Percentiles rank a stretch among this genome's conserved stretches.
These are phyloP conservation scores for Aspergillus nanangensis DNA, from an alignment of 495 filamentous ascomycete genomes.

Conservation along the genomic window DNA sequence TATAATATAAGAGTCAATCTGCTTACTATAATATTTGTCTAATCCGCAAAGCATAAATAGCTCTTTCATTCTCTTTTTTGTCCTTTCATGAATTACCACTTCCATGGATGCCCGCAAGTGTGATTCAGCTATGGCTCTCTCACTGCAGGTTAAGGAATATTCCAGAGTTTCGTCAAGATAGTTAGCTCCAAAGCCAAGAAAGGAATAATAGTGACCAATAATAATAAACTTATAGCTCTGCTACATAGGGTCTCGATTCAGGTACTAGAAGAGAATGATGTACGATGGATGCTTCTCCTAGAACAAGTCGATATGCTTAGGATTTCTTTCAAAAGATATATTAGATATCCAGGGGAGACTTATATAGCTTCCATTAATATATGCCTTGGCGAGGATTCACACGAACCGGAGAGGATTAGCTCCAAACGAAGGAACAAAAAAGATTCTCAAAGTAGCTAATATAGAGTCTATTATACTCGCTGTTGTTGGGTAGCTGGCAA, in stretches of 20 bases:
- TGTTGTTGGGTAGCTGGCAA: neutral
- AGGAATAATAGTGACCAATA: neutral
- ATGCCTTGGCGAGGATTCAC: neutral
- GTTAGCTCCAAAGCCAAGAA: neutral
- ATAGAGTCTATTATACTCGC: neutral
- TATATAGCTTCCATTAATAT: neutral
- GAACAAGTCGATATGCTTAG: neutral
- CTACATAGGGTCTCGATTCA: neutral
- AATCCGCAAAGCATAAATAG: neutral
- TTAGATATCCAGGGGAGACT: neutral
- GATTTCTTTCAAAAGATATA: neutral
- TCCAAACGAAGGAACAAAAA: conserved; percentile 1
- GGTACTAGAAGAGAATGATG: neutral
- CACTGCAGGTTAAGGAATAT: neutral
- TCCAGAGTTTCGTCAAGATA: neutral
- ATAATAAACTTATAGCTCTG: neutral
- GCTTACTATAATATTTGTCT: neutral
- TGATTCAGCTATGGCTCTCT: no score
- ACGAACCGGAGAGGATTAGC: neutral
- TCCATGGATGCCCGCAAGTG: neutral
- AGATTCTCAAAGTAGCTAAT: neutral
- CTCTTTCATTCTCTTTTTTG: neutral
- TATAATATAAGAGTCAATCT: neutral
- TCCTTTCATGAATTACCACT: conserved; percentile 1
- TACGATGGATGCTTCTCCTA: neutral